Base-by-base conservation (phyloP, 1,284 basidiomycete species). In the Tremellales sp. region DNA sequence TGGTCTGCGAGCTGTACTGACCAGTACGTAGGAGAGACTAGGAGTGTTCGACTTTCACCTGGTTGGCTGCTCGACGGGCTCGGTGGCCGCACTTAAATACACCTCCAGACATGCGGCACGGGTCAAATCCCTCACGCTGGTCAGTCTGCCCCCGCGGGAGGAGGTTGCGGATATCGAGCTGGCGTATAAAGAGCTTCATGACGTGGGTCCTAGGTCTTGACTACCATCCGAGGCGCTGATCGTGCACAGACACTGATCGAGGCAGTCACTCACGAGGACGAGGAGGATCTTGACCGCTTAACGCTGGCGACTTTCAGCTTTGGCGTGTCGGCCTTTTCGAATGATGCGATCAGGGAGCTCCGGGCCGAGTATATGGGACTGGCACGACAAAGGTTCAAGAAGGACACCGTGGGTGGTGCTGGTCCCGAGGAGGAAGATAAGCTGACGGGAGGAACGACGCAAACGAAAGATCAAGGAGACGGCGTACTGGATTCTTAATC, bases 311-410 rank as follows among this genome's bases (percentile, higher is more conserved):
- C 50, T 3, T 61, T 63, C 35, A 59, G 54, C 19, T 55, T 52
- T 26, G 40, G 48, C 24, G 49, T 47, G 1, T 51, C 51, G 3
- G 26, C 43, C 0, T 22, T 21, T 7, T 40, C 45, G 3, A 45
- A 50, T 9, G 46, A 47, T 7, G 48, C 54, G n/a, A 39, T 61
- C 7, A 45, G 42, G 21, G 53, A 57, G 21, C 22, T 63, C 18
- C 42, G 48, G 13, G 47, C 58, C 25, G 57, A 57, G 27, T 57
- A 57, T 37, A n/a, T n/a, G n/a, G n/a, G n/a, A n/a, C n/a, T n/a
- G n/a, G n/a, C n/a, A n/a, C n/a, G n/a, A n/a, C n/a, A n/a, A n/a
- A n/a, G n/a, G n/a, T n/a, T n/a, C n/a, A n/a, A n/a, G n/a, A n/a
- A n/a, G n/a, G n/a, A n/a, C n/a, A n/a, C n/a, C n/a, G n/a, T n/a